These are phyloP conservation scores for Triglochin maritima DNA, from an alignment of 106 monocot species.

Conservation along the genomic window DNA sequence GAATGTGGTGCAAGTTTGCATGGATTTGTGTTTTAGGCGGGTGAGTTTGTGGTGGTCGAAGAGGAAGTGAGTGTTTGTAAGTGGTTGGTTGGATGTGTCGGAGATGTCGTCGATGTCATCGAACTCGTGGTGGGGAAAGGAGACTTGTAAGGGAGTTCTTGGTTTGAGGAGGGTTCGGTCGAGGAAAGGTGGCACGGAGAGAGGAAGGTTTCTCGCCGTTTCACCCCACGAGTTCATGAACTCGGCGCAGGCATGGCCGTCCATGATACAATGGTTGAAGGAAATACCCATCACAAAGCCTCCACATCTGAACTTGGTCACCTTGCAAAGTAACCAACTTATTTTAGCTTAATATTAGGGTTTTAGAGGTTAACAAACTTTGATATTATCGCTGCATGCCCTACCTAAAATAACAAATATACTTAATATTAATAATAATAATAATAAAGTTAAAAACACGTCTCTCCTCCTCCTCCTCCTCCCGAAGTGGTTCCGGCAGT, in stretches of 20 bases:
- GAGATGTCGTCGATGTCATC: conserved; percentile 31
- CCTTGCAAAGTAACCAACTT: neutral
- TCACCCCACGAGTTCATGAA: conserved; percentile 45
- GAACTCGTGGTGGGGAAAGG: conserved; percentile 40
- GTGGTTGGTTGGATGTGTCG: neutral
- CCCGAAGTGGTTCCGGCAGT: no score
- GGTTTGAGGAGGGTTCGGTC: conserved; percentile 32
- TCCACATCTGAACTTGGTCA: conserved; percentile 49
- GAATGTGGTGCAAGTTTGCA: conserved; percentile 21
- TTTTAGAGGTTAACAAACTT: no score
- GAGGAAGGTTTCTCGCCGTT: conserved; percentile 22
- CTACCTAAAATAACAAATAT: no score
- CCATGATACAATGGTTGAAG: conserved; percentile 39
- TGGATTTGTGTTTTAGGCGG: conserved; percentile 24
- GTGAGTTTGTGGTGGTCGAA: conserved; percentile 22
- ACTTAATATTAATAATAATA: no score
- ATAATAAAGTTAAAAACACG: no score
- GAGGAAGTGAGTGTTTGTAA: conserved; percentile 17
- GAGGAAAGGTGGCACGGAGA: conserved; percentile 31
- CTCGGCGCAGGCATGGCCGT: conserved; percentile 24
- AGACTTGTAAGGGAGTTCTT: conserved; percentile 20
- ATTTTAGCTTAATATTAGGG: no score
- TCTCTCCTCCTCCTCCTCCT: no score
- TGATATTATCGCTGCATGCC: no score
- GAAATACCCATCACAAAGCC: conserved; percentile 34